Percentiles rank a stretch among this genome's conserved stretches.
Evolutionary conservation across 2,329 filamentous ascomycete genomes (phyloP).

Genomic region (Fusarium napiforme): DNA sequence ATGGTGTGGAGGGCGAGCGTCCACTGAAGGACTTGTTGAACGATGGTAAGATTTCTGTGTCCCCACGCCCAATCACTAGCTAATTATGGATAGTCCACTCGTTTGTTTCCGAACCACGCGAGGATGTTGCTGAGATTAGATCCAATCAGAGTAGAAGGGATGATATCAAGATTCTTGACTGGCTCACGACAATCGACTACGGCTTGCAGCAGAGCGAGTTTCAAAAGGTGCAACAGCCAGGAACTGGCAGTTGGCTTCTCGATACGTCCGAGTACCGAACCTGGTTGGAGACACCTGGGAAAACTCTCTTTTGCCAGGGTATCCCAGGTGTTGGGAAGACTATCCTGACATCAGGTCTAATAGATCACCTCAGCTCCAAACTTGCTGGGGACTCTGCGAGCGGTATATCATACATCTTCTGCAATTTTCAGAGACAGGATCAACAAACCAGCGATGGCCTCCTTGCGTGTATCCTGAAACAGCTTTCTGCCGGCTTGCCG

Average conservation of each 20-base stretch:
- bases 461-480: background rate
- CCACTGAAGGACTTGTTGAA: rapidly evolving
- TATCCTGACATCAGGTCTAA: background rate
- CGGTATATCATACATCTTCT: background rate
- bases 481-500: rapidly evolving
- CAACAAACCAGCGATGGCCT: background rate
- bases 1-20: rapidly evolving
- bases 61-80: too few species aligned
- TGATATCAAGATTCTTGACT: background rate
- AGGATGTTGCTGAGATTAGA: background rate
- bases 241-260: background rate
- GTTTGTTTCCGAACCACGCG: rapidly evolving
- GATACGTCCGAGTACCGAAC: rapidly evolving
- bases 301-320: background rate
- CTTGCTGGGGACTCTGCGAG: rapidly evolving
- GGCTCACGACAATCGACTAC: background rate
- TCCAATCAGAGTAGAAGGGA: rapidly evolving
- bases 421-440: background rate
- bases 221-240: background rate
- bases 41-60: background rate
- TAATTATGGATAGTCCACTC: background rate
- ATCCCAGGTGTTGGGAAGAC: background rate
- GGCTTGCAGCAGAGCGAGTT: background rate
- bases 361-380: background rate
- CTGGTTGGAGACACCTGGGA: background rate